Percentiles rank a stretch among this genome's conserved stretches.
Conservation (phyloP, 306 rosid species). For the Purshia tridentata region DNA sequence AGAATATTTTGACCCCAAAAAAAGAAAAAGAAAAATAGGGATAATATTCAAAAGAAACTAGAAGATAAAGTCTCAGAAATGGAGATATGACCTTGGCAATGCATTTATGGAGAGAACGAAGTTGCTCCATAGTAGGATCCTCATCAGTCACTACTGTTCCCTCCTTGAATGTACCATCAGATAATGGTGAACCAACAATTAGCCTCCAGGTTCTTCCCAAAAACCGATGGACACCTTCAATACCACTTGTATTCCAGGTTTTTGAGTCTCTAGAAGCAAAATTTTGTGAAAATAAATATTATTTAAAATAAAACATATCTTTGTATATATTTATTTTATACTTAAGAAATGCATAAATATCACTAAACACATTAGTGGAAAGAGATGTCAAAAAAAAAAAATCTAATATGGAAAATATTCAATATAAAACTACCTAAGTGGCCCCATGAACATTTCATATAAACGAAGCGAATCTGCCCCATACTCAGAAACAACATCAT, state of each 20-base stretch:
- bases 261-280: constrained; percentile 69
- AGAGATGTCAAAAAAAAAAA: constrained; percentile 11
- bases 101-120: constrained; percentile 87
- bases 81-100: constrained; percentile 74
- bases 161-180: constrained; percentile 75
- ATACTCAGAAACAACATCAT: constrained; percentile 85
- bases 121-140: constrained; percentile 79
- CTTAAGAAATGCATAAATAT: constrained; percentile 12
- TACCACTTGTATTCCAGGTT: constrained; percentile 90
- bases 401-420: constrained; percentile 8
- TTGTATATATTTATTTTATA: not conserved
- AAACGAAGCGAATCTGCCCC: constrained; percentile 98
- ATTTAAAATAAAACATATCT: not conserved
- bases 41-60: not conserved
- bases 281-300: constrained; percentile 13
- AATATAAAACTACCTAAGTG: constrained; percentile 61
- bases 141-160: constrained; percentile 77
- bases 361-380: not conserved
- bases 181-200: constrained; percentile 72
- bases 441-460: constrained; percentile 99
- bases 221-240: constrained; percentile 94
- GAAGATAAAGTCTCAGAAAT: constrained; percentile 22
- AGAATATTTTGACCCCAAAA: not conserved
- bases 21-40: not conserved
- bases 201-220: constrained; percentile 94